phyloP scores from a whole-genome alignment of 257 asterid species.

The Plantago major region DNA sequence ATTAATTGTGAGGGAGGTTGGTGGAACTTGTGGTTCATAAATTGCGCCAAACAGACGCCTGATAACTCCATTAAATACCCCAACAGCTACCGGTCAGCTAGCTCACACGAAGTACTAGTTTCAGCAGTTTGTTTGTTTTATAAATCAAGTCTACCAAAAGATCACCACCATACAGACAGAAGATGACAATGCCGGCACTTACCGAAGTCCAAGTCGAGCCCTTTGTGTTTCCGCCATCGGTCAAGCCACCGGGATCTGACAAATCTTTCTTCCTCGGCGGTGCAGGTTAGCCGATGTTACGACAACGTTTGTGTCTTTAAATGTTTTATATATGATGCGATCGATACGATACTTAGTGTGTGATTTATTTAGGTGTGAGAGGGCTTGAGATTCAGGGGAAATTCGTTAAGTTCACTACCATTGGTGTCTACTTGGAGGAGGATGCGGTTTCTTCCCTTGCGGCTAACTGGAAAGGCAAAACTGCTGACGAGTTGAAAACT shows the following conservation, averaged over 20 bases:
- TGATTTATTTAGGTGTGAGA: slow-evolving; percentile 48
- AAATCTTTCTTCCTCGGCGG: slow-evolving; percentile 72
- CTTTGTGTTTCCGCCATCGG: slow-evolving; percentile 49
- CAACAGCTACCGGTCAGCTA: not conserved
- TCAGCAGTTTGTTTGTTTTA: not conserved
- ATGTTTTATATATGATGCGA: too few relatives aligned
- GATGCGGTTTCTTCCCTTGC: slow-evolving; percentile 54
- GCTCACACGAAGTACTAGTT: not conserved
- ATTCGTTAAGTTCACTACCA: slow-evolving; percentile 71
- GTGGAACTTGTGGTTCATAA: too few relatives aligned
- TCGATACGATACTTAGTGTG: not conserved
- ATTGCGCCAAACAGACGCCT: too few relatives aligned
- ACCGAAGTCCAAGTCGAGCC: slow-evolving; percentile 48
- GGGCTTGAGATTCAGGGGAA: slow-evolving; percentile 68
- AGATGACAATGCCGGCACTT: slow-evolving; percentile 17
- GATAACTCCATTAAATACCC: not conserved
- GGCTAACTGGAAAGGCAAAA: slow-evolving; percentile 76
- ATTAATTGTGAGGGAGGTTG: too few relatives aligned
- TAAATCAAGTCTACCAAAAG: not conserved
- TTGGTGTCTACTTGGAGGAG: slow-evolving; percentile 70
- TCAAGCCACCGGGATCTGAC: slow-evolving; percentile 57
- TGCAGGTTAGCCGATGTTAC: slow-evolving; percentile 43
- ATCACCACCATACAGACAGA: not conserved
- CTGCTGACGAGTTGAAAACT: slow-evolving; percentile 47
- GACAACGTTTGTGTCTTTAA: too few relatives aligned